Conservation (phyloP, 176 grass and related monocot species). For the Dactylis glomerata region DNA sequence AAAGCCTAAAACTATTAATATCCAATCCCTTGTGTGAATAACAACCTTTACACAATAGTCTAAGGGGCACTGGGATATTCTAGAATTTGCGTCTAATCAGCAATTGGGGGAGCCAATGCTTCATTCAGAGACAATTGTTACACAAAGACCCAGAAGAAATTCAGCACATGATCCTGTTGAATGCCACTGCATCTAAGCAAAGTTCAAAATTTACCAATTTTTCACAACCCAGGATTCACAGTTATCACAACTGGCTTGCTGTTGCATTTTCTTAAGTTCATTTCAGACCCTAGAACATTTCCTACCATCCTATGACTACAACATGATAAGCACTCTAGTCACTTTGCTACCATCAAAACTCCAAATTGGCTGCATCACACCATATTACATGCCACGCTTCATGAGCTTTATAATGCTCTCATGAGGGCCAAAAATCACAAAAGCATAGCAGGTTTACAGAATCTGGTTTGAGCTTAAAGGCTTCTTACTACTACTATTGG, state of each 20-base stretch:
- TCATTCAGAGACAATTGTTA: not conserved
- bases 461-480: not conserved
- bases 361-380: not conserved
- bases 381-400: not conserved
- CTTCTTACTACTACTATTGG: not conserved
- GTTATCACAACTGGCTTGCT: not conserved
- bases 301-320: not conserved
- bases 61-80: not conserved
- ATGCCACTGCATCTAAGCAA: not conserved
- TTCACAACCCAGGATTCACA: not conserved
- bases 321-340: not conserved
- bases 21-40: not conserved
- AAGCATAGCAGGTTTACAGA: not conserved
- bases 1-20: not conserved
- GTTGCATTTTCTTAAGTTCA: constrained; percentile 2
- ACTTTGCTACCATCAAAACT: not conserved
- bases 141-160: not conserved
- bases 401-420: not conserved
- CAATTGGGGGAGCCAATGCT: not conserved
- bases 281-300: not conserved
- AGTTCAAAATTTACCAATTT: not conserved
- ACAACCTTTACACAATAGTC: not conserved
- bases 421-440: not conserved
- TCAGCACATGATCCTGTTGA: not conserved
- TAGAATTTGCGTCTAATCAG: not conserved